phyloP scores from a whole-genome alignment of 78 protist species.

The Pigoraptor vietnamica region DNA sequence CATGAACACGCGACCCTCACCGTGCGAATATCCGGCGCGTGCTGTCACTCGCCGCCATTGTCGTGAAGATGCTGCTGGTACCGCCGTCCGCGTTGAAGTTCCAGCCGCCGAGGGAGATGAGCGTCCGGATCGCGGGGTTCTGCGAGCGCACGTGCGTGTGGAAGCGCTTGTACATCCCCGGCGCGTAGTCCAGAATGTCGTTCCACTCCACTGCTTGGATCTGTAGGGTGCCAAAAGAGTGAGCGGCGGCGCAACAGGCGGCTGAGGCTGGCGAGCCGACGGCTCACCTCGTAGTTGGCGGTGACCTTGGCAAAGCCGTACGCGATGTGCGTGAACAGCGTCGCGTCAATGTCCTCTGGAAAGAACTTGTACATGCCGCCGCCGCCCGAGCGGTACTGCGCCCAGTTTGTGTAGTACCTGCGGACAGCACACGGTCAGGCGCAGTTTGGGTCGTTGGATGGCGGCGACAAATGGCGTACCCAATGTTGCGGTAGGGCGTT shows the following conservation, averaged over 20 bases:
- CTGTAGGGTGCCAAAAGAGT: too few relatives aligned
- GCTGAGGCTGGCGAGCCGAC: not conserved
- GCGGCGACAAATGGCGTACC: not conserved
- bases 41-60: not conserved
- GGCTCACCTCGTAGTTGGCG: not conserved
- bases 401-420: not conserved
- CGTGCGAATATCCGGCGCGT: not conserved
- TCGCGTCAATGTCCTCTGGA: conserved; percentile 4
- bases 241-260: too few relatives aligned
- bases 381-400: not conserved
- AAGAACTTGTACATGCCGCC: not conserved
- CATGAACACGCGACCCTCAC: not conserved
- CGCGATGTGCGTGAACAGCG: not conserved
- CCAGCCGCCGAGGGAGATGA: not conserved
- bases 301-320: conserved; percentile 4
- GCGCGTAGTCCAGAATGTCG: not conserved
- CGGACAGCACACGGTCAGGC: not conserved
- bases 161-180: not conserved
- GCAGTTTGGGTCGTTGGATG: too few relatives aligned
- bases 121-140: not conserved
- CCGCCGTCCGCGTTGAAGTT: not conserved
- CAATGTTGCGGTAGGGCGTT: not conserved
- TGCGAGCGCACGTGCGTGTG: not conserved
- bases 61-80: not conserved
- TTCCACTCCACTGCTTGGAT: not conserved